Evolutionary conservation across 192 early-diverging fungal species (phyloP), one percentile per base, ranked within the genome.

Genomic region (Entophlyctis helioformis): DNA sequence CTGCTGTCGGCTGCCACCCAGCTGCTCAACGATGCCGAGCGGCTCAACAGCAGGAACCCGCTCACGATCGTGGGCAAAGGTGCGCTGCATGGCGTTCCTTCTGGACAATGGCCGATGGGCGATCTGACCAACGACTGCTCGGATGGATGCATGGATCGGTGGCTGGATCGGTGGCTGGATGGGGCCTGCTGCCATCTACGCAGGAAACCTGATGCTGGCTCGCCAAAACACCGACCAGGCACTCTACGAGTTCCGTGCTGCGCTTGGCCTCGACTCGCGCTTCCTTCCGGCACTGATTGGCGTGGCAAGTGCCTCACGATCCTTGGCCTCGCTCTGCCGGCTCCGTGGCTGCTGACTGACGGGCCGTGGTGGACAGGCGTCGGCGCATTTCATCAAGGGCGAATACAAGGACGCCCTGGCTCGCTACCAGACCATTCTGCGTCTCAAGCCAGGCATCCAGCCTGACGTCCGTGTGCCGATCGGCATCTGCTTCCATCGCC

Each of bases 391-490:
- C 53, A 46, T 62, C 24, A 54, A 56, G 16, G 74, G 82, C 39
- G 60, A 84, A 29, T 89, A 75, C 56, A 66, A 62, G 42, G 56
- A 68, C 16, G 85, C 89, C 15, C 66, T 96, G 50, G 63, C 56
- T 15, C 51, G 56, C 20, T 96, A 93, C 56, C 89, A 93, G 57
- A 73, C 68, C 36, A 74, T 86, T 11, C 67, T 91, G 3, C 64
- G 40, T 27, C 47, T 78, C 44, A 54, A 60, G 24, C 80, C 89
- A 1, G 53, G 67, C 3, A 57, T 71, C 13, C 60, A 60, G 47
- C 70, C 86, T 37, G 79, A 91, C 58, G 68, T 78, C 31, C 78
- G 92, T 22, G 62, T 91, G 20, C 79, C 85, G 18, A 89, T 96
- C 51, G 89, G 87, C 12, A 67, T 91, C 43, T 96, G 92, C 57